Evolutionary conservation across 2,329 filamentous ascomycete species (phyloP).

Genomic region (Sporothrix euskadiensis): DNA sequence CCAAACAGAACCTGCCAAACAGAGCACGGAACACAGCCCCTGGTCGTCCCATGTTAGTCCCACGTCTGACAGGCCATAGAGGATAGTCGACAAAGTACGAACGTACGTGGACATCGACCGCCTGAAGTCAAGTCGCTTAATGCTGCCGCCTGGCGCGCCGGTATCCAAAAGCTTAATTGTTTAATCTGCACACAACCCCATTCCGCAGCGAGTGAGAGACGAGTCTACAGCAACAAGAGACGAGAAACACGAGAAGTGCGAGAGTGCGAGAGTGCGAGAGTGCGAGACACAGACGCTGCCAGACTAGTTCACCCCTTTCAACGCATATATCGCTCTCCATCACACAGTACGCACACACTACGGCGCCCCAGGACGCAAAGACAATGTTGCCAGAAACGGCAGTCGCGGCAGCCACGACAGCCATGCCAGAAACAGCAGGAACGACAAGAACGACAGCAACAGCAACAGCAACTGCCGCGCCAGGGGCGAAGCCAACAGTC

Average conservation of each 20-base stretch:
- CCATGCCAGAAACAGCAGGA: too few species aligned
- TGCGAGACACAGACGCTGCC: not conserved
- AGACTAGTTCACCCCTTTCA: not conserved
- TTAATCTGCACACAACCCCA: not conserved
- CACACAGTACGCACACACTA: not conserved
- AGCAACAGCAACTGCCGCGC: not conserved
- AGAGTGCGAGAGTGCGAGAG: not conserved
- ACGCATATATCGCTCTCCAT: not conserved
- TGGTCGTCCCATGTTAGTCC: not conserved
- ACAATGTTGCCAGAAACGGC: not conserved
- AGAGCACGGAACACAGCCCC: not conserved
- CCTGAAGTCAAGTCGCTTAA: not conserved
- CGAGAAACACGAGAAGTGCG: not conserved
- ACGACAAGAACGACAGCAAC: not conserved
- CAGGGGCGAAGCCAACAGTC: not conserved
- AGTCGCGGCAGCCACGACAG: too few species aligned
- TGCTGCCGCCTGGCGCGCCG: slow-evolving; percentile 6
- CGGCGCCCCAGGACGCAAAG: not conserved
- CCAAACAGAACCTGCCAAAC: not conserved
- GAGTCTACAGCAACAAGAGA: not conserved
- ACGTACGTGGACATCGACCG: not conserved
- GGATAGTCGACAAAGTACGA: not conserved
- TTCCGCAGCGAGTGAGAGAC: not conserved
- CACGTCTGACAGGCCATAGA: not conserved
- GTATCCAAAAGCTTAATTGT: not conserved